Evolutionary conservation across 371 early-diverging fungal genomes (phyloP).

Genomic region (Lichtheimia corymbifera): DNA sequence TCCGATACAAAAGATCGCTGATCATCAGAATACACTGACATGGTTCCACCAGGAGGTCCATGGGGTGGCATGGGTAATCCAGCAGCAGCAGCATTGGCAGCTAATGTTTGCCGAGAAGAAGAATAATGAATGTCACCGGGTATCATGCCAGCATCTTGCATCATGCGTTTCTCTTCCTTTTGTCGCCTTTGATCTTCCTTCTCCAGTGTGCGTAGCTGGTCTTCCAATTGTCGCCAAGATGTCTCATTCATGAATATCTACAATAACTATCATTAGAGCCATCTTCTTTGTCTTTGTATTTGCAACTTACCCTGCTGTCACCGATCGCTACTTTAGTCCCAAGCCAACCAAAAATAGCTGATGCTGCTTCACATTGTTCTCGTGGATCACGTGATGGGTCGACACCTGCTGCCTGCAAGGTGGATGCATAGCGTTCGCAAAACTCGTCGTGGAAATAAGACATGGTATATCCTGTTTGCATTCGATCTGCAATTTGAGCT

Average conservation of each 20-base stretch:
- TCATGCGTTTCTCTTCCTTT: slow-evolving; percentile 24
- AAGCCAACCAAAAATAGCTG: slow-evolving; percentile 68
- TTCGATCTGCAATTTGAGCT: slow-evolving; percentile 54
- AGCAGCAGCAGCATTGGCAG: slow-evolving; percentile 21
- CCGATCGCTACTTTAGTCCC: slow-evolving; percentile 73
- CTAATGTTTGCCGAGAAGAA: slow-evolving; percentile 13
- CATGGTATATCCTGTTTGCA: slow-evolving; percentile 56
- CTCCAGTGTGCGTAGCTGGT: slow-evolving; percentile 43
- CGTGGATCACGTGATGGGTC: slow-evolving; percentile 31
- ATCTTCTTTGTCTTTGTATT: background rate
- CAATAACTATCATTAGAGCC: background rate
- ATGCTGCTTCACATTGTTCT: slow-evolving; percentile 61
- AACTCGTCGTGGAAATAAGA: slow-evolving; percentile 62
- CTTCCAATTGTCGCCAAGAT: slow-evolving; percentile 70
- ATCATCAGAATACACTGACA: slow-evolving; percentile 50
- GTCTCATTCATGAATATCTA: slow-evolving; percentile 71
- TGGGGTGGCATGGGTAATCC: slow-evolving; percentile 22
- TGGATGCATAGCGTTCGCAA: slow-evolving; percentile 64
- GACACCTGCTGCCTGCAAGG: slow-evolving; percentile 45
- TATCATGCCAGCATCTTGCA: slow-evolving; percentile 9
- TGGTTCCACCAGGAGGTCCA: slow-evolving; percentile 1
- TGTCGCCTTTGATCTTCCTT: slow-evolving; percentile 32
- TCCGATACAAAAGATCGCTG: slow-evolving; percentile 66
- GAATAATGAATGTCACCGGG: background rate
- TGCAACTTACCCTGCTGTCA: slow-evolving; percentile 45